These are phyloP conservation scores for Leishmania major DNA, from an alignment of 208 protist genomes.

Conservation along the genomic window DNA sequence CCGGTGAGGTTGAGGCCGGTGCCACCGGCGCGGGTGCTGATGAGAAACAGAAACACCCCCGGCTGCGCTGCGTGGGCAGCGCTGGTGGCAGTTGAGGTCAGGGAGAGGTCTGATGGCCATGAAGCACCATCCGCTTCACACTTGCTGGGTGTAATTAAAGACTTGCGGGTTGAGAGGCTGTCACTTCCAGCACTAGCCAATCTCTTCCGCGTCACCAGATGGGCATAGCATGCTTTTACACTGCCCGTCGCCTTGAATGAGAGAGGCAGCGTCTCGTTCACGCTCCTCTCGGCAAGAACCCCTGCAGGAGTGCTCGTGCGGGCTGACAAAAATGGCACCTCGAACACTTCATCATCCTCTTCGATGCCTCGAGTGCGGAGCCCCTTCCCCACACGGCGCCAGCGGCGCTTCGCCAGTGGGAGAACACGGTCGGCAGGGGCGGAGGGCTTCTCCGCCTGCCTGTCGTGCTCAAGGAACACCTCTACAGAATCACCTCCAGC, in stretches of 20 bases:
- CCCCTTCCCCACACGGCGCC: not conserved
- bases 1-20: slow-evolving; percentile 96
- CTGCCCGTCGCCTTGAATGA: not conserved
- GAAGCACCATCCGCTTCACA: not conserved
- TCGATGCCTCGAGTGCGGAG: not conserved
- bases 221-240: not conserved
- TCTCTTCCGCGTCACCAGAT: not conserved
- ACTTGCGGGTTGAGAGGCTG: not conserved
- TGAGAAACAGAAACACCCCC: slow-evolving; percentile 91
- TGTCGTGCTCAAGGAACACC: not conserved
- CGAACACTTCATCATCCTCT: not conserved
- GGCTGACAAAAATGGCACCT: not conserved
- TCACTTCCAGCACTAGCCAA: not conserved
- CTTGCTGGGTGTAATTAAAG: not conserved
- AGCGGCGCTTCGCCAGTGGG: not conserved
- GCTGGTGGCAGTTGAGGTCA: not conserved
- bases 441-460: not conserved
- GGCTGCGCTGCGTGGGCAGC: not conserved
- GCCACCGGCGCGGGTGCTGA: slow-evolving; percentile 94
- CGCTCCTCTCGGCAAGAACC: not conserved
- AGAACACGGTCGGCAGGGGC: not conserved
- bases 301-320: not conserved
- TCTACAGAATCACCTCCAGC: not conserved
- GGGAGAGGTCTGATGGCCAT: not conserved
- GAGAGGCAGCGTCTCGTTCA: not conserved